These are phyloP conservation scores for Grammothele lineata DNA, from an alignment of 768 basidiomycete species.

Conservation along the genomic window DNA sequence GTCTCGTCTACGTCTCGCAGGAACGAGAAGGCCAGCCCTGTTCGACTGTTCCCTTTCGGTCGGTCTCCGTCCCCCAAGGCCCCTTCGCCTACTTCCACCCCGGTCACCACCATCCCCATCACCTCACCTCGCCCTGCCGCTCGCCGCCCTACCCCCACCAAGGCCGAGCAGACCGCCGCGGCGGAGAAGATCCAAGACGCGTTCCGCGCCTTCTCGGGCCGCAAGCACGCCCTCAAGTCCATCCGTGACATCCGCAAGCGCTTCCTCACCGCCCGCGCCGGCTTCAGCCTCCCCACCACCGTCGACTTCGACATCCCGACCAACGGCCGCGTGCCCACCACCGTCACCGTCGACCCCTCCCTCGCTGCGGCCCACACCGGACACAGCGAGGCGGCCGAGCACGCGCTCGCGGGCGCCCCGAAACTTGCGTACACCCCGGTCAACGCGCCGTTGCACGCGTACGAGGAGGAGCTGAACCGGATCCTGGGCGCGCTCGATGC, in stretches of 20 bases:
- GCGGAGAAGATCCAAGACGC: conserved; percentile 45
- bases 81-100: conserved; percentile 1
- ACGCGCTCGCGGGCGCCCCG: conserved; percentile 15
- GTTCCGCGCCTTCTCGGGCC: conserved; percentile 37
- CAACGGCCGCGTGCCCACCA: conserved; percentile 1
- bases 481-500: conserved; percentile 65
- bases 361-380: conserved; percentile 13
- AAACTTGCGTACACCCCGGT: conserved; percentile 57
- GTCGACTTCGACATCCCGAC: conserved; percentile 40
- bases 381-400: conserved; percentile 4
- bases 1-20: background rate
- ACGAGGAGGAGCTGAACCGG: conserved; percentile 58
- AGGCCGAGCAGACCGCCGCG: conserved; percentile 19
- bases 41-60: background rate
- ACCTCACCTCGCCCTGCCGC: conserved; percentile 2
- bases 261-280: conserved; percentile 39
- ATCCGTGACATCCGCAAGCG: conserved; percentile 37
- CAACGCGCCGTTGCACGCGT: conserved; percentile 59
- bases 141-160: conserved; percentile 3
- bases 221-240: conserved; percentile 31
- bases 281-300: conserved; percentile 40
- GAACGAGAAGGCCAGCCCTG: conserved; percentile 1
- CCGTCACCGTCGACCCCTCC: conserved; percentile 28
- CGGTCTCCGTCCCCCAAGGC: conserved; percentile 6
- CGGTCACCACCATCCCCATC: conserved; percentile 7